Conservation (phyloP, 169 alveolate genomes). For the Plasmodium relictum region DNA sequence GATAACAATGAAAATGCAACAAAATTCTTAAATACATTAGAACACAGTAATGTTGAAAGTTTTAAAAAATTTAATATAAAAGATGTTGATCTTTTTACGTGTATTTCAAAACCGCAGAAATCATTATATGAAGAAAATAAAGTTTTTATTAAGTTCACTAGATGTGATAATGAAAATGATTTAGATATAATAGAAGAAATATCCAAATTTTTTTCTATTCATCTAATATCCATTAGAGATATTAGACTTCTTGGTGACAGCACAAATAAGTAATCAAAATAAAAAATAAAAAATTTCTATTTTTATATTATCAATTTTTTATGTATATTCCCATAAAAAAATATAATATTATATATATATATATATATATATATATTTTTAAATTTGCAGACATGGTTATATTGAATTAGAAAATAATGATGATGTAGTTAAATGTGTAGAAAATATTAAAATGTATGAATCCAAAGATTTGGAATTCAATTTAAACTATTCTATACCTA, state of each 20-base stretch:
- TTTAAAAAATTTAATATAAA: slow-evolving; percentile 24
- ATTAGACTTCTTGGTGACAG: slow-evolving; percentile 75
- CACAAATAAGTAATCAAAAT: slow-evolving; percentile 1
- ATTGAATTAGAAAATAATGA: slow-evolving; percentile 78
- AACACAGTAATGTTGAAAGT: slow-evolving; percentile 35
- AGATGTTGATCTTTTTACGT: slow-evolving; percentile 5
- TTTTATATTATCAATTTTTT: too few relatives aligned
- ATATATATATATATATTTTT: slow-evolving; percentile 22
- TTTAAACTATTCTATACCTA: slow-evolving; percentile 72
- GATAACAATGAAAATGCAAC: slow-evolving; percentile 78
- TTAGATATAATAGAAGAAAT: slow-evolving; percentile 50
- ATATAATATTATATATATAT: background rate
- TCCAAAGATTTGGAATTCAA: slow-evolving; percentile 38
- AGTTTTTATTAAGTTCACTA: slow-evolving; percentile 78
- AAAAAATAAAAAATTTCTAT: slow-evolving; percentile 3
- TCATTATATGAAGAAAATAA: slow-evolving; percentile 82
- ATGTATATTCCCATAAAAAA: too few relatives aligned
- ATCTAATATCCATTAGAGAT: slow-evolving; percentile 58
- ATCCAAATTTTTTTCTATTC: slow-evolving; percentile 59
- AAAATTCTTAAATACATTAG: slow-evolving; percentile 34
- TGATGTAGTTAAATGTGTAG: slow-evolving; percentile 77
- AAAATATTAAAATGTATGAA: slow-evolving; percentile 47
- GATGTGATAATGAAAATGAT: slow-evolving; percentile 52
- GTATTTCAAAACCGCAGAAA: slow-evolving; percentile 80
- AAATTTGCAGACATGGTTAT: slow-evolving; percentile 78